Evolutionary conservation across 2,329 filamentous ascomycete genomes (phyloP).

Genomic region (Furcasterigmium furcatum): DNA sequence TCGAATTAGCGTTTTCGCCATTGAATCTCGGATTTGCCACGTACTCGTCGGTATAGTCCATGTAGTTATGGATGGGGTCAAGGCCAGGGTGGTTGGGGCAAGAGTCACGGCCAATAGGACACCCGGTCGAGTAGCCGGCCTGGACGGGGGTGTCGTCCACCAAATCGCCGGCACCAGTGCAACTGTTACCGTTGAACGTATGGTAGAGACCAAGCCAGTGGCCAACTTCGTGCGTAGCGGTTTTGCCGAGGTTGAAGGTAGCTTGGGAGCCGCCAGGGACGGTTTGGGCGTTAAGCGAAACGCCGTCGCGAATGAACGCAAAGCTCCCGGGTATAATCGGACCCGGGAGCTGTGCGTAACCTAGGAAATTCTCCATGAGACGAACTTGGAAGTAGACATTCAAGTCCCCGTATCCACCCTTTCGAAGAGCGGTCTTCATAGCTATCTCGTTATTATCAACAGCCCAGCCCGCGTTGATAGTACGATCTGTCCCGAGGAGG

Average conservation of each 20-base stretch:
- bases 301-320: slow-evolving; percentile 33
- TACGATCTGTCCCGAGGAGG: slow-evolving; percentile 37
- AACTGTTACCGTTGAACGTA: slow-evolving; percentile 43
- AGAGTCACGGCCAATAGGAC: slow-evolving; percentile 31
- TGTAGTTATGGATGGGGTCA: slow-evolving; percentile 36
- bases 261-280: slow-evolving; percentile 31
- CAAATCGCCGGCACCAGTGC: slow-evolving; percentile 30
- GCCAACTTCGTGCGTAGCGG: slow-evolving; percentile 37
- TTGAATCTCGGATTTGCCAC: slow-evolving; percentile 14
- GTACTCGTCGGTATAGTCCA: slow-evolving; percentile 40
- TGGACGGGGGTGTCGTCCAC: slow-evolving; percentile 37
- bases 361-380: slow-evolving; percentile 4
- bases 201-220: slow-evolving; percentile 47
- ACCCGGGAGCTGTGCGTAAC: slow-evolving; percentile 35
- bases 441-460: slow-evolving; percentile 18
- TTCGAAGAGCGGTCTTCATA: slow-evolving; percentile 43
- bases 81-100: slow-evolving; percentile 25
- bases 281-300: slow-evolving; percentile 30
- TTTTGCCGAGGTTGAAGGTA: slow-evolving; percentile 29
- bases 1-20: slow-evolving; percentile 17
- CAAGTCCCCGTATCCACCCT: slow-evolving; percentile 36
- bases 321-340: slow-evolving; percentile 22
- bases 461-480: slow-evolving; percentile 45
- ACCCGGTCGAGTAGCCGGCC: slow-evolving; percentile 25
- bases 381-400: slow-evolving; percentile 42